Base-by-base conservation (phyloP, 139 green algal species). In the Volvox africanus region DNA sequence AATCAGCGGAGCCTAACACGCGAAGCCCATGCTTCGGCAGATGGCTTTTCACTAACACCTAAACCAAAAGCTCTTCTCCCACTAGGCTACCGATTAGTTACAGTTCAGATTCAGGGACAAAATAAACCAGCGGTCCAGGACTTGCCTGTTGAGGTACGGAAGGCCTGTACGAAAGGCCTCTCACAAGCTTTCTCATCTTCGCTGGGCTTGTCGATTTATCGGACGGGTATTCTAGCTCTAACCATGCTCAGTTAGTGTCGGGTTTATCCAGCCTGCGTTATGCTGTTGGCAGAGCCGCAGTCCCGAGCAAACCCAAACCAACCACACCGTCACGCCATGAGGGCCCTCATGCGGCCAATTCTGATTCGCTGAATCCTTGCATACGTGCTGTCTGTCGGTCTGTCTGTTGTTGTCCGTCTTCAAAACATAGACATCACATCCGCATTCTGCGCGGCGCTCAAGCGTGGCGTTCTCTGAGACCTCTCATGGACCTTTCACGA, bases 61-160 rank as follows among this genome's bases (percentile, higher is more conserved):
- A 55, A 18, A 33, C 22, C 26, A 33, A 30, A n/a, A 81, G 5
- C 33, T 35, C 84, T 21, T 0, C 86, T 69, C n/a, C n/a, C n/a
- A 0, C 86, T 44, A 13, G 86, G 86, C 11, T 90, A 90, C 30
- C 13, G 80, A 55, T 55, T 81, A 21, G 86, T 90, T 12, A 76
- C 50, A 14, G 30, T 90, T 21, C 30, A 17, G 11, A 55, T 90
- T 50, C n/a, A 55, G 55, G 86, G 86, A 0, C 36, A 81, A 28
- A 28, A 0, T 21, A 9, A 2, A 16, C 67, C 82, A 3, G 62
- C 67, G 14, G 20, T 90, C 5, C 20, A 65, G 5, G 20, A 83
- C 50, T 75, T 90, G 50, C 86, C 86, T 1, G 26, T 83, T 14
- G 86, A 90, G 86, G 86, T 90, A 75, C 82, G 82, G 9, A 33